Conservation (phyloP, 495 filamentous ascomycete species). For the Trichoderma orchidacearum region DNA sequence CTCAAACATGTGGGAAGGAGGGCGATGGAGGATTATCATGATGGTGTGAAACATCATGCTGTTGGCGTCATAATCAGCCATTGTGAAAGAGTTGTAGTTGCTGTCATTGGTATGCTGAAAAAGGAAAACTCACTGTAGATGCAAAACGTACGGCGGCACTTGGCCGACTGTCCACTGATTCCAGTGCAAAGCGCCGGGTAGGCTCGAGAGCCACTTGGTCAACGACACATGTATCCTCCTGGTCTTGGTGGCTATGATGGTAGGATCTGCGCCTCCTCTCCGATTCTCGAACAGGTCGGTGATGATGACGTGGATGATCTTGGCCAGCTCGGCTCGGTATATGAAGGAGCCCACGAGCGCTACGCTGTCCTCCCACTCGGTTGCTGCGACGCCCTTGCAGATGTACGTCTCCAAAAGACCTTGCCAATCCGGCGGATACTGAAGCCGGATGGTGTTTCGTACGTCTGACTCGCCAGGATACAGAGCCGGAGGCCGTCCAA, state of each 20-base stretch:
- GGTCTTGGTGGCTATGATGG: slow-evolving; percentile 12
- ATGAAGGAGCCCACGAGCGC: slow-evolving; percentile 13
- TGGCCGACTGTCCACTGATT: slow-evolving; percentile 16
- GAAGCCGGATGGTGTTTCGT: slow-evolving; percentile 15
- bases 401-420: slow-evolving; percentile 14
- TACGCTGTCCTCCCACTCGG: slow-evolving; percentile 16
- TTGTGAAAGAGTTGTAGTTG: neutral
- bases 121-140: slow-evolving; percentile 15
- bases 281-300: slow-evolving; percentile 21
- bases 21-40: slow-evolving; percentile 20
- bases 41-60: slow-evolving; percentile 20
- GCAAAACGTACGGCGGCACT: slow-evolving; percentile 14
- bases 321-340: slow-evolving; percentile 16
- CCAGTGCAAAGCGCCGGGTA: slow-evolving; percentile 18
- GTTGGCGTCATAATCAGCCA: neutral
- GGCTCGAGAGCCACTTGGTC: slow-evolving; percentile 14
- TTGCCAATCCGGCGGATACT: slow-evolving; percentile 10
- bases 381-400: slow-evolving; percentile 9
- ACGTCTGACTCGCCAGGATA: slow-evolving; percentile 19
- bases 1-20: slow-evolving; percentile 13
- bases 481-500: slow-evolving; percentile 17
- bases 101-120: neutral
- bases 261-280: slow-evolving; percentile 9
- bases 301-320: slow-evolving; percentile 20
- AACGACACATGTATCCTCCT: slow-evolving; percentile 16